A percentile compares a stretch with the other conserved stretches of the same genome.
phyloP scores from a whole-genome alignment of 2,329 filamentous ascomycete genomes.

The Ophiostoma australiae region DNA sequence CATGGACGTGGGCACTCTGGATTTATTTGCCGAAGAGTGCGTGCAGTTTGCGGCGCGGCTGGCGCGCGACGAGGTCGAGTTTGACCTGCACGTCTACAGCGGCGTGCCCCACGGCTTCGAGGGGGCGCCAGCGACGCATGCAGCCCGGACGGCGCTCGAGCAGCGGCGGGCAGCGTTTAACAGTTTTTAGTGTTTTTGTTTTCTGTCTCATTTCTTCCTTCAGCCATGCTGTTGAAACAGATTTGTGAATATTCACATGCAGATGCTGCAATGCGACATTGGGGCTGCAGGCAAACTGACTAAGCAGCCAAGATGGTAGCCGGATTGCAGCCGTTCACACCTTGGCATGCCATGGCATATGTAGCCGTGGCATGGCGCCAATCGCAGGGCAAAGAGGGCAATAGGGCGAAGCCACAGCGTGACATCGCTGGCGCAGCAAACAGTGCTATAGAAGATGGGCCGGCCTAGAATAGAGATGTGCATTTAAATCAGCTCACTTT shows the following conservation, averaged over 20 bases:
- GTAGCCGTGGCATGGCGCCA: not conserved
- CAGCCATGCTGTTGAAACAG: no score
- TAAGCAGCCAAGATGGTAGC: not conserved
- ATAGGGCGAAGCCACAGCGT: not conserved
- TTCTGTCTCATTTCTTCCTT: no score
- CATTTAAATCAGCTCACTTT: constrained; percentile 1
- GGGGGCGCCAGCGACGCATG: not conserved
- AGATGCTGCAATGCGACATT: no score
- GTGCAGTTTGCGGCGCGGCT: constrained; percentile 35
- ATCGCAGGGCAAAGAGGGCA: not conserved
- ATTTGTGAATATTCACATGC: no score
- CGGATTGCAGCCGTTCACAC: not conserved
- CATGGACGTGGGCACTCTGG: constrained; percentile 38
- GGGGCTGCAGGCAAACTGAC: not conserved
- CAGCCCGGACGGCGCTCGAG: not conserved
- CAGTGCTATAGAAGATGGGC: not conserved
- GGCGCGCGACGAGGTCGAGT: constrained; percentile 35
- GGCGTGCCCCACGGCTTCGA: constrained; percentile 41
- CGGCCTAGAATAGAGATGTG: not conserved
- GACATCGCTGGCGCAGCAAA: not conserved
- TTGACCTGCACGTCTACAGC: constrained; percentile 37
- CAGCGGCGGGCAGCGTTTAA: not conserved
- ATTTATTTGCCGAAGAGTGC: constrained; percentile 38
- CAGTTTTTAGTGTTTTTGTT: no score
- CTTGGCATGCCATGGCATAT: constrained; percentile 2